These are phyloP conservation scores for Eucommia ulmoides DNA, from an alignment of 257 asterid genomes.

Conservation along the genomic window DNA sequence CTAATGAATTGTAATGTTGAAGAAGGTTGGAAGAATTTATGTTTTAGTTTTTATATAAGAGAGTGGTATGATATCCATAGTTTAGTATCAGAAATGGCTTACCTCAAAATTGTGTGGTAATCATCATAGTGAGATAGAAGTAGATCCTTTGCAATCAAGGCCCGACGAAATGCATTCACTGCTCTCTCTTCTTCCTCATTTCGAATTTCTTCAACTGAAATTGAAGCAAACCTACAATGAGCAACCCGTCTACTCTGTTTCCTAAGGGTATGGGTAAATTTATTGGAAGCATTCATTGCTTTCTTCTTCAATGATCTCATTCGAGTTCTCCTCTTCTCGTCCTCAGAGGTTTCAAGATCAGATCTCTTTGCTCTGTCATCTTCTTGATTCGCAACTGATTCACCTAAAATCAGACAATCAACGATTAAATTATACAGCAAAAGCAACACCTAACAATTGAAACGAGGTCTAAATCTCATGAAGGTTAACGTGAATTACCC, in stretches of 20 bases:
- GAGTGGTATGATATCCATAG: too few species aligned
- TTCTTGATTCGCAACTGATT: constrained; percentile 23
- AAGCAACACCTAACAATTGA: too few species aligned
- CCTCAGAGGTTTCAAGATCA: constrained; percentile 35
- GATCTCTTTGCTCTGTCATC: constrained; percentile 24
- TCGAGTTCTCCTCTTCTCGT: constrained; percentile 30
- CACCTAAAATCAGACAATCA: constrained; percentile 7
- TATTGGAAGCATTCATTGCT: constrained; percentile 28
- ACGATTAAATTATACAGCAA: too few species aligned
- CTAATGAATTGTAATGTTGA: too few species aligned
- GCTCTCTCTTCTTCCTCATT: constrained; percentile 80
- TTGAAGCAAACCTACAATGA: constrained; percentile 63
- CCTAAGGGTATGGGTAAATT: constrained; percentile 24
- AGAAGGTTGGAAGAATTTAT: too few species aligned
- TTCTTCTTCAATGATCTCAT: constrained; percentile 33
- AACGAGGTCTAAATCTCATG: too few species aligned
- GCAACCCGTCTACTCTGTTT: constrained; percentile 37
- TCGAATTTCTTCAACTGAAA: constrained; percentile 56
- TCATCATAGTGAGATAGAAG: constrained; percentile 84
- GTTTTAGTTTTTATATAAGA: too few species aligned
- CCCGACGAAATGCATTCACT: constrained; percentile 46
- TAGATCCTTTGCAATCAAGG: constrained; percentile 55
- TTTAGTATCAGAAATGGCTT: too few species aligned
- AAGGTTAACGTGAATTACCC: too few species aligned
- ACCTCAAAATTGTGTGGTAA: constrained; percentile 83